Evolutionary conservation across 768 basidiomycete species (phyloP), one percentile per base, ranked within the genome.

Genomic region (Collybia sp.): DNA sequence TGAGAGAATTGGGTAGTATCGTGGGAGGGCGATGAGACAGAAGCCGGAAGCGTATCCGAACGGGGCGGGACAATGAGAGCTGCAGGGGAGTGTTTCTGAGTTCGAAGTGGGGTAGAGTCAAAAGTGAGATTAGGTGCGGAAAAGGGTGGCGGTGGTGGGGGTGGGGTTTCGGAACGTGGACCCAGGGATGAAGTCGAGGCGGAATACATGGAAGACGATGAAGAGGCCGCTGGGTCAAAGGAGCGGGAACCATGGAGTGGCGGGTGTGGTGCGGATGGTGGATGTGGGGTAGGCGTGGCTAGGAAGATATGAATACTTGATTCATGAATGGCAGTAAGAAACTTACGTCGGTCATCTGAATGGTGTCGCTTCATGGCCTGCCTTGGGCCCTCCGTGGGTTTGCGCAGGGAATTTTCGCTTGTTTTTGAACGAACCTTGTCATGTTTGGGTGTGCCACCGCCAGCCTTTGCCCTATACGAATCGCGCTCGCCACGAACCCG

Each of bases 401-500:
- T 25, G 25, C 25, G 25, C 8, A 25, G 25, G 25, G 25, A 8
- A 8, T 3, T 25, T 8, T 25, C 25, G 25, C 25, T 52, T 54
- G 56, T 49, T 53, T 50, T 47, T 58, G 52, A 32, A 51, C 17
- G 52, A 36, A 40, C 39, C 47, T 36, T 46, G 44, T 39, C 49
- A 25, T 43, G 31, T 19, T 47, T 40, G 25, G 42, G 30, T 30
- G 25, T 25, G 8, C 25, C 25, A 25, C 25, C 25, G 8, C 54
- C 47, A 6, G 73, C 57, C 55, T 79, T 80, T 38, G 63, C 61
- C 61, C 72, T 85, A 70, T 74, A 86, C 8, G 73, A 60, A 57
- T 93, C 92, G 13, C 93, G 78, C 61, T 95, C 93, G 10, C 70
- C 70, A 12, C 93, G 75, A 42, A 95, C 77, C 45, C 93, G 80